Percentiles rank a stretch among this genome's conserved stretches.
Conservation (phyloP, 768 basidiomycete species). For the Mycena galopus region DNA sequence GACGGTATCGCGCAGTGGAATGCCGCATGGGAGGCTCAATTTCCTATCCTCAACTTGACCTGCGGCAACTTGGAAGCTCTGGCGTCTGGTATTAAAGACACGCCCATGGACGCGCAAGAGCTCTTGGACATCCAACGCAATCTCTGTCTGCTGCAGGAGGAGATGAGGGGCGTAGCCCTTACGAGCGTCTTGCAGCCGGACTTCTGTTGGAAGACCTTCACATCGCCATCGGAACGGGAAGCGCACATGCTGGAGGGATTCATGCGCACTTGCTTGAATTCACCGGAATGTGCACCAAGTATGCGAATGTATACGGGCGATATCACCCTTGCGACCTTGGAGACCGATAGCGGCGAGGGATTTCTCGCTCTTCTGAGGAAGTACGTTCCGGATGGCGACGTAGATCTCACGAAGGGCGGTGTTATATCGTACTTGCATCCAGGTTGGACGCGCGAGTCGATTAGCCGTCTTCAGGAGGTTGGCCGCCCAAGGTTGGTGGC, state of each 20-base stretch:
- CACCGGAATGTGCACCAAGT: neutral
- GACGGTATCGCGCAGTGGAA: too few relatives aligned
- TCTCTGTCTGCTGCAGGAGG: neutral
- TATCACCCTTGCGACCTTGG: constrained; percentile 9
- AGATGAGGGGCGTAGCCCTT: constrained; percentile 6
- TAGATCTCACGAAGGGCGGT: neutral
- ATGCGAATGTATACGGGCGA: constrained; percentile 13
- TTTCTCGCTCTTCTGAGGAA: constrained; percentile 10
- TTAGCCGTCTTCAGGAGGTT: too few relatives aligned
- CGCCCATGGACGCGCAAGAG: too few relatives aligned
- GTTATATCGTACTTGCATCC: neutral
- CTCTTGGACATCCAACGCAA: neutral
- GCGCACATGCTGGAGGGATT: constrained; percentile 15
- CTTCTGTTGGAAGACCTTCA: constrained; percentile 14
- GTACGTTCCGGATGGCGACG: neutral
- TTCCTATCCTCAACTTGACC: too few relatives aligned
- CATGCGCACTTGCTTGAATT: neutral
- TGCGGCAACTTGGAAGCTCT: too few relatives aligned
- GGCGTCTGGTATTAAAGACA: too few relatives aligned
- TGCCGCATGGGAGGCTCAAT: too few relatives aligned
- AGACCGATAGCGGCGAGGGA: constrained; percentile 1
- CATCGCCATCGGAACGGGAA: neutral
- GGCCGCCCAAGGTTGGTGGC: too few relatives aligned
- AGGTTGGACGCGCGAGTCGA: too few relatives aligned
- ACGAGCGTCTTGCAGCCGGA: constrained; percentile 12